These are phyloP conservation scores for Pisolithus marmoratus DNA, from an alignment of 768 basidiomycete genomes.

Conservation along the genomic window DNA sequence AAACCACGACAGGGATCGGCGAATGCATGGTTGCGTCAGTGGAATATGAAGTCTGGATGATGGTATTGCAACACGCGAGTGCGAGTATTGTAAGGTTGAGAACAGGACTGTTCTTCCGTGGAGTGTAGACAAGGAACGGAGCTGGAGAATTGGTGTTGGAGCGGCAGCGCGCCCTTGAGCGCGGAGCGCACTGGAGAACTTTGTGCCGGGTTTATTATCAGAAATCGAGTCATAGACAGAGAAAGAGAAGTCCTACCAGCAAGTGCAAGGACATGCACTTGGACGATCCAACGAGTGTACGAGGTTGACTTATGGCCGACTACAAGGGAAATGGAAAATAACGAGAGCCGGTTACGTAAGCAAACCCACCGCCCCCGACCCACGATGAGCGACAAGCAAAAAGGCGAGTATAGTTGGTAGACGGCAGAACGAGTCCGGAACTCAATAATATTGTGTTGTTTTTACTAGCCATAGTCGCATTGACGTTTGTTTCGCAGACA, in stretches of 20 bases:
- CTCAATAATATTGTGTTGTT: neutral
- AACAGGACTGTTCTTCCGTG: constrained; percentile 10
- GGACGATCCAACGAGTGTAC: neutral
- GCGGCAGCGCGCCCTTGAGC: constrained; percentile 14
- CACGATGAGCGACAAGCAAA: constrained; percentile 36
- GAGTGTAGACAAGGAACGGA: constrained; percentile 12
- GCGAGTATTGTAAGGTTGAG: constrained; percentile 4
- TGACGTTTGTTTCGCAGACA: constrained; percentile 11
- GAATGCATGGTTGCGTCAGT: constrained; percentile 14
- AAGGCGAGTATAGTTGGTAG: constrained; percentile 24
- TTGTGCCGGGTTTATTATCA: neutral
- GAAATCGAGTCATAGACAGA: neutral
- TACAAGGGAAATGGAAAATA: neutral
- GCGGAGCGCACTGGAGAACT: constrained; percentile 36
- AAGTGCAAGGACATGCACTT: constrained; percentile 7
- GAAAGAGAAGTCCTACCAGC: constrained; percentile 7
- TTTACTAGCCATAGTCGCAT: constrained; percentile 8
- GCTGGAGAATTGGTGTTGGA: constrained; percentile 3
- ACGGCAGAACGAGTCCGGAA: neutral
- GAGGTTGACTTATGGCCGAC: neutral
- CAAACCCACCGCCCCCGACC: neutral
- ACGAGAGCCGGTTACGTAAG: constrained; percentile 13
- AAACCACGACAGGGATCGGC: constrained; percentile 22
- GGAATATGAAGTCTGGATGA: constrained; percentile 40
- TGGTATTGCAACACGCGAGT: constrained; percentile 9